These are phyloP conservation scores for Pseudonitzschia delicatissima DNA, from an alignment of 108 stramenopile genomes.

Conservation along the genomic window DNA sequence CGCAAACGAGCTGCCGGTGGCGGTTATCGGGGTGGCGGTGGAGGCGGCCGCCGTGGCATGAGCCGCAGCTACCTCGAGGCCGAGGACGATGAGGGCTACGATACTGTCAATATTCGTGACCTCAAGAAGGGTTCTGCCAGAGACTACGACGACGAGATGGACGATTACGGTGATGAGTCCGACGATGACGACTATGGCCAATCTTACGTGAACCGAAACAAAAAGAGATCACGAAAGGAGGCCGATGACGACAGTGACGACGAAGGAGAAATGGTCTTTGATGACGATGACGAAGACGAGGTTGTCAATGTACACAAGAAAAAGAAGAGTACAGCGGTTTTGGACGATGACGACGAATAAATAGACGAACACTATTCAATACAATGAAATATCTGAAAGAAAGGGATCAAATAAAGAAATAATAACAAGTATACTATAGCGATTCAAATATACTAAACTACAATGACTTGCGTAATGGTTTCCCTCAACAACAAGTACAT, in stretches of 20 bases:
- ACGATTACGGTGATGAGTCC: conserved; percentile 64
- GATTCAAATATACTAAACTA: too few relatives aligned
- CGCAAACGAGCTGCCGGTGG: conserved; percentile 31
- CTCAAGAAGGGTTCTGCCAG: conserved; percentile 55
- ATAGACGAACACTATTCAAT: not conserved
- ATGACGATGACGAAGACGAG: conserved; percentile 49
- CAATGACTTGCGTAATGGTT: too few relatives aligned
- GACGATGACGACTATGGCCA: conserved; percentile 68
- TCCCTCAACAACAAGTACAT: too few relatives aligned
- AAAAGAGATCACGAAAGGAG: conserved; percentile 31
- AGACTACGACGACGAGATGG: conserved; percentile 54
- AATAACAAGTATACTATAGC: too few relatives aligned
- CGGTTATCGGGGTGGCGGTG: conserved; percentile 11
- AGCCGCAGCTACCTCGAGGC: conserved; percentile 72
- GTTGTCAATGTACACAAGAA: conserved; percentile 41
- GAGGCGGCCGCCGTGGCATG: conserved; percentile 52
- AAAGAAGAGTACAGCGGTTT: conserved; percentile 19
- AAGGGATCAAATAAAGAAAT: too few relatives aligned
- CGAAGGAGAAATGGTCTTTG: conserved; percentile 46
- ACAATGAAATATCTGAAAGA: too few relatives aligned
- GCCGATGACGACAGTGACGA: conserved; percentile 28
- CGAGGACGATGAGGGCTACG: conserved; percentile 68
- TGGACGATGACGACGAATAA: conserved; percentile 44
- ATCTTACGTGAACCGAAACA: conserved; percentile 43
- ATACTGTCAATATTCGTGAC: conserved; percentile 59